Conservation (phyloP, 768 basidiomycete species). For the Panus rudis region DNA sequence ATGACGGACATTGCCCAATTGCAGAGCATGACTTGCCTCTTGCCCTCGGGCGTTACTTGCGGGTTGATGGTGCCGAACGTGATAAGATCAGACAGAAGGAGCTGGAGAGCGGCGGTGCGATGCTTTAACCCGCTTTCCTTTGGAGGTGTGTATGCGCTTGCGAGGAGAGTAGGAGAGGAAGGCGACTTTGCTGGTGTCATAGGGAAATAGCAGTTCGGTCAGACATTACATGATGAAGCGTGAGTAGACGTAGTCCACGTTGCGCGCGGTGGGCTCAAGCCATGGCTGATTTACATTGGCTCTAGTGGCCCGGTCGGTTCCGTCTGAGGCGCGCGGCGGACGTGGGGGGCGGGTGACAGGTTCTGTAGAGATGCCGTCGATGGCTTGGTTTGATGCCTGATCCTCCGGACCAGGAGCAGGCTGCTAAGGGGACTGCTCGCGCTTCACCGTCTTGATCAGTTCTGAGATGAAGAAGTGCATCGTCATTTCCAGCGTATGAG, state of each 20-base stretch:
- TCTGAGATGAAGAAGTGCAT: constrained; percentile 71
- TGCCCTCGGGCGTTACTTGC: constrained; percentile 47
- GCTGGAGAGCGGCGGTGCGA: constrained; percentile 62
- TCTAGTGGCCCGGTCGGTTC: not conserved
- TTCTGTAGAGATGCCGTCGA: too few relatives aligned
- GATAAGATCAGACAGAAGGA: constrained; percentile 77
- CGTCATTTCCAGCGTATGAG: constrained; percentile 35
- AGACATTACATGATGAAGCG: constrained; percentile 89
- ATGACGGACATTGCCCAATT: constrained; percentile 88
- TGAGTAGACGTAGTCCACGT: constrained; percentile 41
- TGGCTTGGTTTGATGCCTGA: not conserved
- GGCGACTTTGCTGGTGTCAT: constrained; percentile 82
- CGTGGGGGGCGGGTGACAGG: too few relatives aligned
- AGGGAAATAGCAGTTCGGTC: constrained; percentile 89
- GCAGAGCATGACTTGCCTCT: constrained; percentile 55
- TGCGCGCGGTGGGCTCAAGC: too few relatives aligned
- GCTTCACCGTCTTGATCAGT: constrained; percentile 52
- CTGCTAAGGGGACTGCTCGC: constrained; percentile 25
- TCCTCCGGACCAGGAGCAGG: not conserved
- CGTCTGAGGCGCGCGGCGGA: too few relatives aligned
- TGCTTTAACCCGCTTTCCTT: constrained; percentile 60
- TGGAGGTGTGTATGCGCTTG: constrained; percentile 43
- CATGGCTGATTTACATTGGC: not conserved
- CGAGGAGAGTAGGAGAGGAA: constrained; percentile 77
- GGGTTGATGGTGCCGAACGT: constrained; percentile 67